These are phyloP conservation scores for Mrakia frigida DNA, from an alignment of 768 basidiomycete species.

Conservation along the genomic window DNA sequence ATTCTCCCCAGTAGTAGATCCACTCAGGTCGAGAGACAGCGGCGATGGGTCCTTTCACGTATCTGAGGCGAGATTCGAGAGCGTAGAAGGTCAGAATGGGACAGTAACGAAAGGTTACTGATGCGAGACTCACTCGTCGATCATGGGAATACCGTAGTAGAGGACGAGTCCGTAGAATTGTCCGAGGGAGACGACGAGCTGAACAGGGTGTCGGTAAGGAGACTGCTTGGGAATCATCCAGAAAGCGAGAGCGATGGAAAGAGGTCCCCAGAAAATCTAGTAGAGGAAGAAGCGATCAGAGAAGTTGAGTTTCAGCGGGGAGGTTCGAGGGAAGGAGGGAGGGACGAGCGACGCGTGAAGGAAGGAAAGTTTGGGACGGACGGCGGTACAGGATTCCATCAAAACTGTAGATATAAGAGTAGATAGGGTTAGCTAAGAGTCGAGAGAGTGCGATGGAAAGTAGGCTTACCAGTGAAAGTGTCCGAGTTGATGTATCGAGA, in stretches of 20 bases:
- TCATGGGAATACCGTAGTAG: conserved; percentile 32
- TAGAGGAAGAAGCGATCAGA: not conserved
- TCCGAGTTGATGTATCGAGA: conserved; percentile 30
- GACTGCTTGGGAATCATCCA: conserved; percentile 23
- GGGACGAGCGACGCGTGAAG: not conserved
- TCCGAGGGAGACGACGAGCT: conserved; percentile 29
- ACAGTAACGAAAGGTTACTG: no score
- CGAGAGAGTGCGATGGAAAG: no score
- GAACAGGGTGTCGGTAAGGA: conserved; percentile 27
- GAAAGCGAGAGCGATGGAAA: conserved; percentile 26
- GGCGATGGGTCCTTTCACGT: conserved; percentile 5
- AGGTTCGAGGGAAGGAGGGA: not conserved
- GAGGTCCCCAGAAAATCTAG: conserved; percentile 32
- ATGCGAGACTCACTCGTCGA: conserved; percentile 17
- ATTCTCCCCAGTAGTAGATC: conserved; percentile 34
- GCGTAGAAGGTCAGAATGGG: not conserved
- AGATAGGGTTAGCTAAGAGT: no score
- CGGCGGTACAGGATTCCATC: conserved; percentile 33
- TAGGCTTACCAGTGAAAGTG: conserved; percentile 20
- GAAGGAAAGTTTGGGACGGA: not conserved
- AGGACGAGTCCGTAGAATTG: conserved; percentile 33
- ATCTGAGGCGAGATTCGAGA: not conserved
- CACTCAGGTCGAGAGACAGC: conserved; percentile 27
- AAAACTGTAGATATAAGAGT: not conserved
- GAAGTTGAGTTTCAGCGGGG: not conserved